Conservation (phyloP, 2,329 filamentous ascomycete species). For the Lecanicillium sp. region DNA sequence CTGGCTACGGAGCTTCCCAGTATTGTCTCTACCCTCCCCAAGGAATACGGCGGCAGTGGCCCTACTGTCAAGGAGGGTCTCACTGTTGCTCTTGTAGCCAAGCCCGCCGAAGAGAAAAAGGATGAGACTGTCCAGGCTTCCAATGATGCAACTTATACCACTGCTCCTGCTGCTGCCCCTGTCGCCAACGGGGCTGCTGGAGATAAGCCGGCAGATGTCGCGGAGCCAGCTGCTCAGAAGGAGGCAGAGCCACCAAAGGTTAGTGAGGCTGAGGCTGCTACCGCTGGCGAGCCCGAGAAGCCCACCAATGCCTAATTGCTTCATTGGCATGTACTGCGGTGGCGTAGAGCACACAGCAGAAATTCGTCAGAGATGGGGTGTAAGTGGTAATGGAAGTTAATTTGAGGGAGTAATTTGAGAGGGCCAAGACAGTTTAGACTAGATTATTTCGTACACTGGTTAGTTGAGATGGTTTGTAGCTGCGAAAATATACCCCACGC, state of each 20-base stretch:
- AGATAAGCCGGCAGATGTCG: constrained; percentile 4
- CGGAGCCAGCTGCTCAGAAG: constrained; percentile 4
- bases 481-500: too few species aligned
- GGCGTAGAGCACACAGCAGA: too few species aligned
- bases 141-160: constrained; percentile 3
- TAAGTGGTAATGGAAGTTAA: too few species aligned
- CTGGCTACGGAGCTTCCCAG: constrained; percentile 53
- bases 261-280: constrained; percentile 9
- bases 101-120: constrained; percentile 2
- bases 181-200: constrained; percentile 4
- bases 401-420: too few species aligned
- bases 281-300: constrained; percentile 7
- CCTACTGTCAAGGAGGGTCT: constrained; percentile 29
- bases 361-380: too few species aligned
- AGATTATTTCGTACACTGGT: too few species aligned
- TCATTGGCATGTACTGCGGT: too few species aligned
- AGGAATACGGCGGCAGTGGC: constrained; percentile 72
- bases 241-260: neutral
- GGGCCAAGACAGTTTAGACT: too few species aligned
- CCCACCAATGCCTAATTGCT: neutral
- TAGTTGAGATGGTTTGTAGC: too few species aligned
- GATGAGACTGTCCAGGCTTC: constrained; percentile 4
- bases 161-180: neutral
- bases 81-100: constrained; percentile 20
- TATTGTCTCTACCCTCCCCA: constrained; percentile 60